Evolutionary conservation across 139 green algal species (phyloP).

Genomic region (Trebouxia sp.): DNA sequence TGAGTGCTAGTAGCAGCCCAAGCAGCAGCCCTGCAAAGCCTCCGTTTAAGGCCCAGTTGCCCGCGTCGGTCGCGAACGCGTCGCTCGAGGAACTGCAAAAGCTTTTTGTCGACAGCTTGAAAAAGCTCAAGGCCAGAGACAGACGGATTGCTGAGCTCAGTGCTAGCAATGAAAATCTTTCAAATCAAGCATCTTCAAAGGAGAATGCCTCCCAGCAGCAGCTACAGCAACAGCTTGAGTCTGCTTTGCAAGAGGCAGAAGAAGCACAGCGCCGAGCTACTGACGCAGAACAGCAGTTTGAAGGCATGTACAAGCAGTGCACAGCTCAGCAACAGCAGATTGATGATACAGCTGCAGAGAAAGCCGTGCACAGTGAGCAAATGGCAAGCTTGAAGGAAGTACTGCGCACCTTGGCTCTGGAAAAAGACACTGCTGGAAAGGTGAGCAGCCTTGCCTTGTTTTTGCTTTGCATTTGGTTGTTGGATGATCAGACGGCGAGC

Average conservation of each 20-base stretch:
- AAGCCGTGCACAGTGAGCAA: not conserved
- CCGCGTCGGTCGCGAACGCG: constrained; percentile 15
- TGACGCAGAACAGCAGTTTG: not conserved
- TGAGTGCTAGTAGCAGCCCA: constrained; percentile 8
- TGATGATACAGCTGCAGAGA: not conserved
- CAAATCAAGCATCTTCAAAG: not conserved
- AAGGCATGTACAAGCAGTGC: not conserved
- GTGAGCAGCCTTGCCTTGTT: too few species aligned
- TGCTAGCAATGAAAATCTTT: not conserved
- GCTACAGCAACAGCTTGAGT: not conserved
- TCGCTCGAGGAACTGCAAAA: constrained; percentile 10
- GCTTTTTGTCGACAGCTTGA: constrained; percentile 20
- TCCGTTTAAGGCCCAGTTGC: not conserved
- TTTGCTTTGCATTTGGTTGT: too few species aligned
- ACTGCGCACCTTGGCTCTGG: not conserved
- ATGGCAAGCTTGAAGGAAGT: constrained; percentile 21
- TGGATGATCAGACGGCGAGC: too few species aligned
- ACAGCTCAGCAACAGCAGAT: not conserved
- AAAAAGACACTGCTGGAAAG: constrained; percentile 10
- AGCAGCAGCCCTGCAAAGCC: not conserved
- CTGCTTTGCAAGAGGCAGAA: not conserved
- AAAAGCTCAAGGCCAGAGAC: constrained; percentile 5
- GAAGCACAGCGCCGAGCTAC: not conserved
- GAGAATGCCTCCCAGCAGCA: not conserved
- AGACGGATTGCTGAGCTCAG: not conserved